Evolutionary conservation across 108 stramenopile species (phyloP), one percentile per base, ranked within the genome.

Genomic region (Cylindrotheca fusiformis): DNA sequence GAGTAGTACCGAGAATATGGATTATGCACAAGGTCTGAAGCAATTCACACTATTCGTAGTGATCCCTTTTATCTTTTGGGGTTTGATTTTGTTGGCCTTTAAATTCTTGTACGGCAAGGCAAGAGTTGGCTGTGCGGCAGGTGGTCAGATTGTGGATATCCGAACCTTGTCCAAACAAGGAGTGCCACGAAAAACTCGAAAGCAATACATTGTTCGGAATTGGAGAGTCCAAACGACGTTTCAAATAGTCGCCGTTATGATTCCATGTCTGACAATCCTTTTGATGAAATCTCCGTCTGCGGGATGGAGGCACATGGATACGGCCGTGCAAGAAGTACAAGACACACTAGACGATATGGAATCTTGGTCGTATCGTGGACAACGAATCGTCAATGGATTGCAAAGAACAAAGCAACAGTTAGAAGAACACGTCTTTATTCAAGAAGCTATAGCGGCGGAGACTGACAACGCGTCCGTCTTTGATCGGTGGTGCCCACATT

Each of bases 221-320:
- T 82, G 76, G 76, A 27, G 72, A 48, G 31, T 70, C 1, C 81
- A 82, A 67, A 32, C 73, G 5, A 49, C 52, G 0, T 82, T 78
- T 52, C 22, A 77, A 23, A 33, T 71, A 1, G 36, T 26, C 22
- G 58, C 60, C 3, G 28, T 82, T 5, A 18, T 65, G 23, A 61
- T 82, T 23, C 73, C 81, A 12, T 44, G 62, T 2, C 14, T 69
- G 0, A 62, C 67, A 6, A 18, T 66, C 0, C 14, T 82, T 0
- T 45, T 82, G 44, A 52, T 78, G 48, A 44, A 65, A 52, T 46
- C 48, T 32, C n/a, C n/a, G n/a, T n/a, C n/a, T n/a, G 0, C 27
- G 0, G 65, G 65, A 25, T 74, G 52, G 71, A 28, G 36, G 19
- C 46, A 60, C 2, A 32, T 68, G 22, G 52, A 58, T 26, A 12